Evolutionary conservation across 306 rosid genomes (phyloP), one percentile per base, ranked within the genome.

Genomic region (Ormosia emarginata): DNA sequence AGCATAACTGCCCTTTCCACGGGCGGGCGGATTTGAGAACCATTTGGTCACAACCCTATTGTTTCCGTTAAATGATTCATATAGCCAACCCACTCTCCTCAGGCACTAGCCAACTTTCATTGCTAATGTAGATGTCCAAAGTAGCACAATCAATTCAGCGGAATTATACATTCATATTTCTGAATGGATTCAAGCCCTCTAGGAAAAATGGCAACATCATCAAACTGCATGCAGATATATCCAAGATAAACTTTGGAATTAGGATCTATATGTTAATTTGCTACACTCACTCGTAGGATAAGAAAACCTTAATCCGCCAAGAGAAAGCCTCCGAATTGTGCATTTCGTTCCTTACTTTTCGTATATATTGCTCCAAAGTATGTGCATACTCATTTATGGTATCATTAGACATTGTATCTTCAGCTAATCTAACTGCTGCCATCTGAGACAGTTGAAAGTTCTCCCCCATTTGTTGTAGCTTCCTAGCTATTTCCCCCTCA

Each of bases 361-460:
- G 86, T 49, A 83, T 58, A 76, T 92, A 96, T 59, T 86, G 89
- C 84, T 96, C 98, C 85, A 96, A 78, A 12, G 97, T 91, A 76
- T 93, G 91, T 76, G 85, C 77, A 30, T 83, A 67, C 83, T 93
- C 99, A 57, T 93, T 89, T 82, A 93, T 92, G 67, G 7, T 70
- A 71, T 93, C 88, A 73, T 64, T 86, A 15, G 91, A 83, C 67
- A 88, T 67, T 29, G 99, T 90, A 68, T 93, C 98, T 80, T 92
- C 94, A 13, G 97, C 93, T 76, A 96, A 90, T 73, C 82, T 92
- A 24, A 90, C 83, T 1, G 98, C 97, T 32, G 99, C 99, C 83
- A 87, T 81, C 79, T 93, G 97, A 75, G 97, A 86, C 75, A 92
- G 68, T 81, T 93, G 99, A 79, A 92, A 92, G 86, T 80, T 93